Conservation (phyloP, 768 basidiomycete species). For the Termitomyces sp. region DNA sequence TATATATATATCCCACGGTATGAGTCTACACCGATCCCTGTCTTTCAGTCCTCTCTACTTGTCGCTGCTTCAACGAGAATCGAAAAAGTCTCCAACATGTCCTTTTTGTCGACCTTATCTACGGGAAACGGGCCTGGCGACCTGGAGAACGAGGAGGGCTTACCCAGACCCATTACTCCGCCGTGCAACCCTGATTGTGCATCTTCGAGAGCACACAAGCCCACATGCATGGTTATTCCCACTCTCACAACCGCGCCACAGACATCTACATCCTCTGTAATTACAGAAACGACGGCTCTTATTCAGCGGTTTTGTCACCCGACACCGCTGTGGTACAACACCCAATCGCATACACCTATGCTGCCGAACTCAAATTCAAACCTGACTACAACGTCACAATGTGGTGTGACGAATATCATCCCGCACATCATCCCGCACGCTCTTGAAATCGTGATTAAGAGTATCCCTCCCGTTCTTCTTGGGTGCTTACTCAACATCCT, state of each 20-base stretch:
- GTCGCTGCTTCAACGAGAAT: background rate
- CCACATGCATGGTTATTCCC: background rate
- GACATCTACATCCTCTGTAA: background rate
- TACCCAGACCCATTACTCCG: background rate
- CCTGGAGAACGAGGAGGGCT: background rate
- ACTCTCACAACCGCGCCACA: background rate
- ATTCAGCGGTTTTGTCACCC: background rate
- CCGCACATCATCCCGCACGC: background rate
- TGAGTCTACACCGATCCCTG: background rate
- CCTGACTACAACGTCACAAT: background rate
- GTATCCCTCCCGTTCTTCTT: conserved; percentile 80
- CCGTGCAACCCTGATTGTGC: background rate
- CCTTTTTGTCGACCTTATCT: background rate
- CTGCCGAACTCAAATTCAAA: background rate
- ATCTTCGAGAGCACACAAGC: background rate
- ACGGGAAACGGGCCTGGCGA: background rate
- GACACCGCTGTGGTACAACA: background rate
- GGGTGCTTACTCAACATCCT: conserved; percentile 85
- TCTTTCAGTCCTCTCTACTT: background rate
- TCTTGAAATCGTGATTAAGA: conserved; percentile 25
- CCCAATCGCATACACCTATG: background rate
- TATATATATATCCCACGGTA: background rate
- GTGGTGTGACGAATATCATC: background rate
- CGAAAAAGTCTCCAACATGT: background rate
- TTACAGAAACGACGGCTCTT: background rate